Evolutionary conservation across 2,329 filamentous ascomycete species (phyloP).

Genomic region (Neopestalotiopsis rosae): DNA sequence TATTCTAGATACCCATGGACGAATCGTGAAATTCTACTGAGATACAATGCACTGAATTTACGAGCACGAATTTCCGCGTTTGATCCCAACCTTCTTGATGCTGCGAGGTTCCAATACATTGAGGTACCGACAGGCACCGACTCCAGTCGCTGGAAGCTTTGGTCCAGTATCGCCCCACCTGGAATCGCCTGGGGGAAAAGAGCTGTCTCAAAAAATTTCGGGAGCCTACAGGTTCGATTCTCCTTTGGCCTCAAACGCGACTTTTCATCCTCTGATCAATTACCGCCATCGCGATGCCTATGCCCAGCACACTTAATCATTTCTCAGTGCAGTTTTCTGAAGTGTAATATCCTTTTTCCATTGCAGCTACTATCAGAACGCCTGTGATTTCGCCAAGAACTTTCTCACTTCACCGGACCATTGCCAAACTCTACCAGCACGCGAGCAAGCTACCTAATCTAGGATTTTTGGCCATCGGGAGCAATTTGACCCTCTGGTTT

Average conservation of each 20-base stretch:
- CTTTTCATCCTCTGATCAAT: background rate
- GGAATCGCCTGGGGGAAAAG: background rate
- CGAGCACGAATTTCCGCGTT: too few species aligned
- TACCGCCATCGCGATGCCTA: background rate
- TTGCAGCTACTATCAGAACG: background rate
- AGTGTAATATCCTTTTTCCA: background rate
- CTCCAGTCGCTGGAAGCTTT: background rate
- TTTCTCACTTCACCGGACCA: background rate
- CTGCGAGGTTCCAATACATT: too few species aligned
- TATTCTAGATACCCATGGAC: background rate
- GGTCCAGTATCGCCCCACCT: background rate
- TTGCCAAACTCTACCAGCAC: background rate
- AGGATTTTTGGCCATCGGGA: background rate
- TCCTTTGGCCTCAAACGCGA: background rate
- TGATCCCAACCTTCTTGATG: too few species aligned
- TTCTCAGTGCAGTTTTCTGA: background rate
- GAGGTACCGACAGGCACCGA: too few species aligned
- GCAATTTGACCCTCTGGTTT: background rate
- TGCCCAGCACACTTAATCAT: background rate
- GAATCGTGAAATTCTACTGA: too few species aligned
- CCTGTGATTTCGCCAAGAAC: background rate
- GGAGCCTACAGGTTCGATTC: constrained; percentile 5
- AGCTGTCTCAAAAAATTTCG: background rate
- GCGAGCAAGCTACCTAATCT: background rate
- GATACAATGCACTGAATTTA: too few species aligned